Evolutionary conservation across 106 monocot genomes (phyloP).

Genomic region (Dioscorea alata): DNA sequence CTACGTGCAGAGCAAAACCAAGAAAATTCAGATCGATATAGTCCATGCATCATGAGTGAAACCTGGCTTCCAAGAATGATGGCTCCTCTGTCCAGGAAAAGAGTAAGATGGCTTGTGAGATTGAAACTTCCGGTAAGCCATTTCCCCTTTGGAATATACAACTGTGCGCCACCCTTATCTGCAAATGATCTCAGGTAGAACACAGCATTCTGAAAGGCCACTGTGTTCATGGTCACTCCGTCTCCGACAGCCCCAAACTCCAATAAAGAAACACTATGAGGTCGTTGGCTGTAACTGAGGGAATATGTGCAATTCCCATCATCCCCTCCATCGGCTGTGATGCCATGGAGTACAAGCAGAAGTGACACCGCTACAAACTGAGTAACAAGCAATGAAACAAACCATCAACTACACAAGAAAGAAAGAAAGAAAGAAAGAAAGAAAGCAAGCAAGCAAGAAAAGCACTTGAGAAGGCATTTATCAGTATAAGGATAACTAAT

Average conservation of each 20-base stretch:
- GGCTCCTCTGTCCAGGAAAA: constrained; percentile 74
- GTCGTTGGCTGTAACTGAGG: constrained; percentile 25
- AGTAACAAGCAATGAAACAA: constrained; percentile 3
- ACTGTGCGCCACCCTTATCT: constrained; percentile 93
- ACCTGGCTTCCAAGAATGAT: constrained; percentile 73
- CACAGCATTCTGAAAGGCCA: constrained; percentile 91
- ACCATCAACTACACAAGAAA: not conserved
- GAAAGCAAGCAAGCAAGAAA: not conserved
- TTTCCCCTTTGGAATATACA: constrained; percentile 74
- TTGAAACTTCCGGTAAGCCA: constrained; percentile 90
- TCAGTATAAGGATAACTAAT: too few relatives aligned
- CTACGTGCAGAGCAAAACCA: too few relatives aligned
- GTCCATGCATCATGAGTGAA: not conserved
- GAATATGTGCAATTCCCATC: constrained; percentile 20
- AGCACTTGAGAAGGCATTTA: not conserved
- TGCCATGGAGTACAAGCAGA: constrained; percentile 4
- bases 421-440: not conserved
- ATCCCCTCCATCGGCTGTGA: constrained; percentile 7
- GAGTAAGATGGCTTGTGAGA: constrained; percentile 83
- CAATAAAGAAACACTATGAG: constrained; percentile 75
- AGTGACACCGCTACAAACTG: constrained; percentile 15
- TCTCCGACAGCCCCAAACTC: constrained; percentile 95
- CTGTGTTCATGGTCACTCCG: constrained; percentile 61
- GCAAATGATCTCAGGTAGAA: constrained; percentile 82
- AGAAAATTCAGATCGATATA: too few relatives aligned